Evolutionary conservation across 2,329 filamentous ascomycete genomes (phyloP), one percentile per base, ranked within the genome.

Genomic region (Escovopsis weberi): DNA sequence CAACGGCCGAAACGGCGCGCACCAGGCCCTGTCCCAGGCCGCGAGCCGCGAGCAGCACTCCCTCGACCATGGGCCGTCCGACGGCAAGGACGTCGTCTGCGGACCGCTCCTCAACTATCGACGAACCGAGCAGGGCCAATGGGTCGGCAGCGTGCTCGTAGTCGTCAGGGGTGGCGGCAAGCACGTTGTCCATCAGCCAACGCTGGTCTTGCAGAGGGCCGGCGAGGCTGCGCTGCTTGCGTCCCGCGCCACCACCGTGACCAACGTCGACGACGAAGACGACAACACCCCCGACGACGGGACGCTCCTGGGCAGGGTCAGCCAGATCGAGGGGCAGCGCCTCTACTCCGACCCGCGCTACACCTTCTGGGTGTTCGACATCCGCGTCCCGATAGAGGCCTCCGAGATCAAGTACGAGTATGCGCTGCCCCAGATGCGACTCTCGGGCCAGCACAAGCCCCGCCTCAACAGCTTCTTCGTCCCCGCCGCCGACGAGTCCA

Each of bases 291-390:
- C 47, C 26, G 54, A 53, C 19, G 46, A 50, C 40, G 56, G 49
- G 43, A 53, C 57, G 47, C 50, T 47, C 42, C 58, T 56, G 0
- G 59, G 69, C 42, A 53, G 65, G 70, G 72, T 73, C 66, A 47
- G 35, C 39, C 58, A 51, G 12, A 45, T 57, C 41, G 51, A 59
- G 38, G 51, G 53, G 36, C 55, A 67, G 61, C 64, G 72, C 70
- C 57, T 89, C 63, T 65, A 81, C 78, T 74, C 81, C 57, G 71
- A 81, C 53, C 60, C 64, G 39, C 64, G 72, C 63, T 65, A 80
- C 70, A 96, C 89, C 0, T 98, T 98, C 61, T 98, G 91, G 91
- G 75, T 81, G 44, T 98, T 96, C 63, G 81, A 82, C 52, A 60
- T 98, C 30, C 72, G 79, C 51, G 75, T 94, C 33, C 83, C 88